phyloP scores from a whole-genome alignment of 371 early-diverging fungal species.

The Mortierella polycephala region DNA sequence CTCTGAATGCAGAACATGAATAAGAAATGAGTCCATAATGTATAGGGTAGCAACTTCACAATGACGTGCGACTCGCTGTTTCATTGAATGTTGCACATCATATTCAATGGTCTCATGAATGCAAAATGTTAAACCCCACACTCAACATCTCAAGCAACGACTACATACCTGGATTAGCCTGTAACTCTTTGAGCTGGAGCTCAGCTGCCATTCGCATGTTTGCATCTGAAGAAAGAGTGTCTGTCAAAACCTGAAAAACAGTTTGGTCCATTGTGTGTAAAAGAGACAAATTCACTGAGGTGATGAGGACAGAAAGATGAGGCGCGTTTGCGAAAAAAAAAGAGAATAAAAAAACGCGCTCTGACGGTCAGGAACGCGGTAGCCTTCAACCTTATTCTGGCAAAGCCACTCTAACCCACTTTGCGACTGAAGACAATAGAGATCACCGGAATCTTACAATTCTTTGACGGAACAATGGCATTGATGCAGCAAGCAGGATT shows the following conservation, averaged over 20 bases:
- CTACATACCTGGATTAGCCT: slow-evolving; percentile 65
- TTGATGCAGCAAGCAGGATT: slow-evolving; percentile 14
- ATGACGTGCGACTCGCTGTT: too few species aligned
- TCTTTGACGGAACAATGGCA: slow-evolving; percentile 8
- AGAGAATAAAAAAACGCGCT: too few species aligned
- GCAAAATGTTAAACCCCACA: background rate
- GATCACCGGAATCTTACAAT: too few species aligned
- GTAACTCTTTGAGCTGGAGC: slow-evolving; percentile 73
- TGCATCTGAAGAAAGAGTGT: slow-evolving; percentile 74
- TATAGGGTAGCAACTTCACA: too few species aligned
- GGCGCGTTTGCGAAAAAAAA: too few species aligned
- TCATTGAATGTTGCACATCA: too few species aligned
- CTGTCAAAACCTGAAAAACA: slow-evolving; percentile 76
- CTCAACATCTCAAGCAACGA: background rate
- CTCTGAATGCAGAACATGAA: slow-evolving; percentile 39
- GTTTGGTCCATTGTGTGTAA: slow-evolving; percentile 71
- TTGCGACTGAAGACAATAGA: too few species aligned
- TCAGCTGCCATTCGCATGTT: slow-evolving; percentile 78
- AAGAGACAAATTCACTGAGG: too few species aligned
- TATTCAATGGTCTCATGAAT: background rate
- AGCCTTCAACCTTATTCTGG: too few species aligned
- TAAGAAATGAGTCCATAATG: background rate
- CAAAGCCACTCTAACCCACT: too few species aligned
- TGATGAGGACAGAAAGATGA: too few species aligned
- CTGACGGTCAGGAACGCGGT: too few species aligned